phyloP scores from a whole-genome alignment of 495 filamentous ascomycete genomes.

The Neohortaea acidophila region DNA sequence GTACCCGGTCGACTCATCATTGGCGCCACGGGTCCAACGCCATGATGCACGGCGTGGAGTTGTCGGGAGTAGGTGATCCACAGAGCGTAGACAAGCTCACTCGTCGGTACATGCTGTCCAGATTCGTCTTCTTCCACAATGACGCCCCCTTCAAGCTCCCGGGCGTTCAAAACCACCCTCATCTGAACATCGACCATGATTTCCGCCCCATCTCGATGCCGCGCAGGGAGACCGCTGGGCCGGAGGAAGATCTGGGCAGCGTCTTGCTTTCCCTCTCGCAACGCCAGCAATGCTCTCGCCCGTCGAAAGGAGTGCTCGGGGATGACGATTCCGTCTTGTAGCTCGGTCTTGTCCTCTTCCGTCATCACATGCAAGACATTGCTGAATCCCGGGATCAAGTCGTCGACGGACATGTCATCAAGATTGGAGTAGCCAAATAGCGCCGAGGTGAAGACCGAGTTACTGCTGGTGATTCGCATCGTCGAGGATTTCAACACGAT shows the following conservation, averaged over 20 bases:
- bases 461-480: slow-evolving; percentile 74
- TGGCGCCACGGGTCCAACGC: slow-evolving; percentile 42
- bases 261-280: slow-evolving; percentile 64
- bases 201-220: slow-evolving; percentile 76
- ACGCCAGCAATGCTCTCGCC: slow-evolving; percentile 64
- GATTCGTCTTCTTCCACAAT: slow-evolving; percentile 37
- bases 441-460: slow-evolving; percentile 82
- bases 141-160: slow-evolving; percentile 29
- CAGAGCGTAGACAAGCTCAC: slow-evolving; percentile 81
- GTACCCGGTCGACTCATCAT: slow-evolving; percentile 43
- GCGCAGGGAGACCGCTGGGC: slow-evolving; percentile 67
- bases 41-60: slow-evolving; percentile 54
- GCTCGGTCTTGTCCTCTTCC: slow-evolving; percentile 66
- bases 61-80: slow-evolving; percentile 96
- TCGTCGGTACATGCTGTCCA: slow-evolving; percentile 32
- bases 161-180: slow-evolving; percentile 84
- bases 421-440: slow-evolving; percentile 77
- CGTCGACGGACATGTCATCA: slow-evolving; percentile 60
- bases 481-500: slow-evolving; percentile 68
- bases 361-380: slow-evolving; percentile 62
- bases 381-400: slow-evolving; percentile 78
- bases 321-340: slow-evolving; percentile 89
- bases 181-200: slow-evolving; percentile 90
- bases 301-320: slow-evolving; percentile 91
- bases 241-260: slow-evolving; percentile 57